Conservation (phyloP, 345 rosid genomes). For the Pistacia vera region DNA sequence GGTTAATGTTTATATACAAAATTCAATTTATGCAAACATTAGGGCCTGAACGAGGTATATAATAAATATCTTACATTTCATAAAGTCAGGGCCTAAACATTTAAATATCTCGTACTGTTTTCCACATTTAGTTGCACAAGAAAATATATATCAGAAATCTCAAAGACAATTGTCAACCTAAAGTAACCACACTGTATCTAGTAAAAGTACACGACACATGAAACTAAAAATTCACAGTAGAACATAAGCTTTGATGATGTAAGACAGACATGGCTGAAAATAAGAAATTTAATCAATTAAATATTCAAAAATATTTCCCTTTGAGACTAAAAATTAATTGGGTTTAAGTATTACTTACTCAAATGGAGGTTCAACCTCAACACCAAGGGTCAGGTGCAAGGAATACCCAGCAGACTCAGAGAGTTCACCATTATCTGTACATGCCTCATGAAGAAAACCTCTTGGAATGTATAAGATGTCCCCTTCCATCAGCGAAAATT, state of each 20-base stretch:
- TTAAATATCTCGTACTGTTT: neutral
- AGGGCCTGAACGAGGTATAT: neutral
- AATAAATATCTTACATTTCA: neutral
- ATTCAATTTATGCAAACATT: neutral
- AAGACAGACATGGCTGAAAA: neutral
- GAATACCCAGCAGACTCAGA: slow-evolving; percentile 39
- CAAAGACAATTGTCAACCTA: neutral
- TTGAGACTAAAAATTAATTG: neutral
- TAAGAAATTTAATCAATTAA: slow-evolving; percentile 3
- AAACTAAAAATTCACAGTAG: neutral
- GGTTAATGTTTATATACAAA: neutral
- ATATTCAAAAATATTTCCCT: neutral
- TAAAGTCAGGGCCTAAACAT: neutral
- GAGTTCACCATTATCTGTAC: slow-evolving; percentile 24
- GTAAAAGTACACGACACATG: neutral
- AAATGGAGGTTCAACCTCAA: slow-evolving; percentile 70
- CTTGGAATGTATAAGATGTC: slow-evolving; percentile 63
- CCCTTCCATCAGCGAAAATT: slow-evolving; percentile 49
- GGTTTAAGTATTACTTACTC: slow-evolving; percentile 45
- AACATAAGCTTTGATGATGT: neutral
- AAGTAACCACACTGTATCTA: neutral
- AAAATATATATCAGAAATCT: neutral
- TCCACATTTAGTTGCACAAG: neutral
- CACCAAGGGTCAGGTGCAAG: slow-evolving; percentile 56
- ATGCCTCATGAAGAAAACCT: slow-evolving; percentile 61